Evolutionary conservation across 208 protist species (phyloP).

Genomic region (Blechomonas ayalai): DNA sequence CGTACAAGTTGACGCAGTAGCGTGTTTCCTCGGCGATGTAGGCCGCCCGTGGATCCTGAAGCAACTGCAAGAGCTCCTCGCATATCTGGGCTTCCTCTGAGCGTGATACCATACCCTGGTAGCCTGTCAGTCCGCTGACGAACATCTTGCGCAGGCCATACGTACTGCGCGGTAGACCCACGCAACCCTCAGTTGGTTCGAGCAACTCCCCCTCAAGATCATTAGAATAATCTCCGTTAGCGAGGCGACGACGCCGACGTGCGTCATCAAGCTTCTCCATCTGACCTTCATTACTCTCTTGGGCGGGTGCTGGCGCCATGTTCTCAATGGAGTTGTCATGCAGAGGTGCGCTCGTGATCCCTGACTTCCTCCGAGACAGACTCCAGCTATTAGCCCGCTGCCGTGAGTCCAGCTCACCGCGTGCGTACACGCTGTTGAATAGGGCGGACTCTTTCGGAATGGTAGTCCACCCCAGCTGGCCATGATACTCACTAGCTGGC

Average conservation of each 20-base stretch:
- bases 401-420: conserved; percentile 66
- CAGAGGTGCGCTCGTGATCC: too few relatives aligned
- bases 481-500: conserved; percentile 66
- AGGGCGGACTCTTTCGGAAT: conserved; percentile 73
- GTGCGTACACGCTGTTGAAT: conserved; percentile 44
- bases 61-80: conserved; percentile 68
- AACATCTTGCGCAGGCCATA: conserved; percentile 81
- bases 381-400: conserved; percentile 72
- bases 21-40: conserved; percentile 84
- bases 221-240: too few relatives aligned
- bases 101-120: conserved; percentile 72
- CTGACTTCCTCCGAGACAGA: conserved; percentile 14
- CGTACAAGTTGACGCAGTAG: conserved; percentile 89
- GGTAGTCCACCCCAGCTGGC: conserved; percentile 56
- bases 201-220: conserved; percentile 57
- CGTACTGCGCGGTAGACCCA: conserved; percentile 67
- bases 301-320: too few relatives aligned
- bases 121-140: conserved; percentile 66
- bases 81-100: conserved; percentile 66
- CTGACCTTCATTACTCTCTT: not conserved
- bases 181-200: conserved; percentile 43
- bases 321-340: too few relatives aligned
- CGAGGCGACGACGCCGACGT: conserved; percentile 29
- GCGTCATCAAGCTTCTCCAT: not conserved
- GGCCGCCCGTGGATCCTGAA: conserved; percentile 60